phyloP scores from a whole-genome alignment of 2,329 filamentous ascomycete species.

The Aaosphaeria pasadenensis region DNA sequence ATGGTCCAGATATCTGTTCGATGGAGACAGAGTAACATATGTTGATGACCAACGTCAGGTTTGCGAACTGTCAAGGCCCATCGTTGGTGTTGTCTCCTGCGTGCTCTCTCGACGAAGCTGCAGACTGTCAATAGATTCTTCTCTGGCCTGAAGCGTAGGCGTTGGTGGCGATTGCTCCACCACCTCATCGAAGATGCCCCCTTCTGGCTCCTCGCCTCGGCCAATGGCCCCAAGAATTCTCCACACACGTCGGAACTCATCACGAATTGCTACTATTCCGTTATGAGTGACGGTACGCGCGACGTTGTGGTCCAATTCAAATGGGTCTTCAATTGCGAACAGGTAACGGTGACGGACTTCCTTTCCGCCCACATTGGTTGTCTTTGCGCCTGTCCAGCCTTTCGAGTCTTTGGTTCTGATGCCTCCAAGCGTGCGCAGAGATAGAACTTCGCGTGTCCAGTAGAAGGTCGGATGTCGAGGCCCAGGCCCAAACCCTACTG shows the following conservation, averaged over 20 bases:
- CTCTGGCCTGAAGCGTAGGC: no score
- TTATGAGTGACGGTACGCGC: constrained; percentile 80
- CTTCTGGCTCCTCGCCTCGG: constrained; percentile 22
- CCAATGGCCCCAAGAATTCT: constrained; percentile 49
- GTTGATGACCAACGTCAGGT: no score
- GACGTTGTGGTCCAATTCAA: constrained; percentile 84
- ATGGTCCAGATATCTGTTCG: no score
- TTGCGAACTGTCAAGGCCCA: no score
- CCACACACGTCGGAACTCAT: constrained; percentile 81
- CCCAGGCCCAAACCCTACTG: constrained; percentile 28
- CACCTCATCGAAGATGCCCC: constrained; percentile 34
- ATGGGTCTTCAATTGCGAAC: constrained; percentile 89
- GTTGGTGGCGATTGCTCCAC: constrained; percentile 4
- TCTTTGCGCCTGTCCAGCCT: constrained; percentile 82
- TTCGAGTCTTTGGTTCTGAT: constrained; percentile 72
- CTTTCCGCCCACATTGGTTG: constrained; percentile 58
- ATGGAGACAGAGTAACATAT: no score
- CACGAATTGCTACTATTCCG: constrained; percentile 76
- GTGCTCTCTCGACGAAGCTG: no score
- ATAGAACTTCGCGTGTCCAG: constrained; percentile 78
- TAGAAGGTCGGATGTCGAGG: constrained; percentile 60
- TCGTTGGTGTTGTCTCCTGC: no score
- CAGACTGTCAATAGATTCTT: no score
- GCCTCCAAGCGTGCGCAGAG: constrained; percentile 69
- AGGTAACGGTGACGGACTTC: constrained; percentile 78